Base-by-base conservation (phyloP, 208 protist species). In the Acanthamoeba lenticulata region DNA sequence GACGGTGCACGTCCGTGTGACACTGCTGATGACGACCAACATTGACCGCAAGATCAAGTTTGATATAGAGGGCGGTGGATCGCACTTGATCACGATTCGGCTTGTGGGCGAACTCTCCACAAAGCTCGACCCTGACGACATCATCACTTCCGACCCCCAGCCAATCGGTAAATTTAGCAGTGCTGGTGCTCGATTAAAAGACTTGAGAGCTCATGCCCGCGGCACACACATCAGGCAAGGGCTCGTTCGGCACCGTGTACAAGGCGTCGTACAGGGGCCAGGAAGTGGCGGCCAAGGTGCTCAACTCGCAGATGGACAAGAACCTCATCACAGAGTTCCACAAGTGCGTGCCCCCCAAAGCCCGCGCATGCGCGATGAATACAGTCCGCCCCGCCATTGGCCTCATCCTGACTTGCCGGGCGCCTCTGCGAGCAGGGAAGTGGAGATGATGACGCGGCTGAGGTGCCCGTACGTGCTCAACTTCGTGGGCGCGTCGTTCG, bases 81-180 rank as follows among this genome's bases (percentile, higher is more conserved):
- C 47, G 62, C 62, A 92, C 34, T 34, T 92, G 29, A 44, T 92
- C 45, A 52, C 38, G 21, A 92, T 92, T 36, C 40, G n/a, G 55
- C 62, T 92, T 27, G 44, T 74, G 42, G 86, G 86, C 21, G 86
- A 92, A 38, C 86, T 92, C 0, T 77, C 57, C 9, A 21, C 27
- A 24, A 92, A 92, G 86, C 86, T 92, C 29, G 86, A 92, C 27
- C 86, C 86, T 2, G 86, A 92, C 2, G 86, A 92, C 27, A 92
- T 92, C 86, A 92, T 74, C 55, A 92, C 86, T n/a, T n/a, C n/a
- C 27, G n/a, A 47, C 13, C 57, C 57, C 44, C 57, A 49, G n/a
- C 27, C 86, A 11, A 92, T 92, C 44, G 86, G 81, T 90, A 90
- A 3, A n/a, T n/a, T n/a, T n/a, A n/a, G n/a, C n/a, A n/a, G n/a